A percentile compares a stretch with the other conserved stretches of the same genome.
Conservation (phyloP, 1,139 yeast species). For the Lodderomyces metapsilosis region DNA sequence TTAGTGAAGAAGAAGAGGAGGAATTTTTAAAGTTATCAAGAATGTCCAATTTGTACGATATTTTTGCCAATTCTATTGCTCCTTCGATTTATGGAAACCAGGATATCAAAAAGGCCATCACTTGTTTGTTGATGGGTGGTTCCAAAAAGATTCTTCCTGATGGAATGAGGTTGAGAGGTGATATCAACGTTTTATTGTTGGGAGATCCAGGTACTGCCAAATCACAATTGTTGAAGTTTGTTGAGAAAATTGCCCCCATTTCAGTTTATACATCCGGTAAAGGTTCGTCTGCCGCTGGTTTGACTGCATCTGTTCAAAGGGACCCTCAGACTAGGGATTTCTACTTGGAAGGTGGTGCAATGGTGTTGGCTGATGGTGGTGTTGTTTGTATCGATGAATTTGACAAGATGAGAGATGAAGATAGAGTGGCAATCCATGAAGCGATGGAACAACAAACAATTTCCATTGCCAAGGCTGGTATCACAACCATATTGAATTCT, state of each 20-base stretch:
- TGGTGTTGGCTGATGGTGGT: slow-evolving; percentile 99
- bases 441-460: slow-evolving; percentile 99
- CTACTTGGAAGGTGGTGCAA: slow-evolving; percentile 97
- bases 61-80: slow-evolving; percentile 87
- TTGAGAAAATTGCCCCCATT: slow-evolving; percentile 91
- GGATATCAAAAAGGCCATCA: slow-evolving; percentile 90
- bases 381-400: slow-evolving; percentile 99
- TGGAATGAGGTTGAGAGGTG: slow-evolving; percentile 96
- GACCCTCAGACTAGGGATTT: slow-evolving; percentile 87
- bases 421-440: slow-evolving; percentile 97
- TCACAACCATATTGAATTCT: slow-evolving; percentile 91
- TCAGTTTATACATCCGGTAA: slow-evolving; percentile 97
- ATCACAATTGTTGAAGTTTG: slow-evolving; percentile 91
- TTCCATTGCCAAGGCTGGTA: slow-evolving; percentile 99
- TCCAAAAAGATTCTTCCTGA: slow-evolving; percentile 90
- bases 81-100: slow-evolving; percentile 94
- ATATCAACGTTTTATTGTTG: slow-evolving; percentile 83
- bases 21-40: slow-evolving; percentile 80
- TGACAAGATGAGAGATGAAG: slow-evolving; percentile 99
- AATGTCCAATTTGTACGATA: slow-evolving; percentile 78
- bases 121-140: slow-evolving; percentile 93
- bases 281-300: slow-evolving; percentile 99
- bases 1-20: slow-evolving; percentile 91
- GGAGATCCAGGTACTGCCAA: slow-evolving; percentile 99
- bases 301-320: slow-evolving; percentile 96